Evolutionary conservation across 768 basidiomycete species (phyloP).

Genomic region (Psilocybe tampanensis): DNA sequence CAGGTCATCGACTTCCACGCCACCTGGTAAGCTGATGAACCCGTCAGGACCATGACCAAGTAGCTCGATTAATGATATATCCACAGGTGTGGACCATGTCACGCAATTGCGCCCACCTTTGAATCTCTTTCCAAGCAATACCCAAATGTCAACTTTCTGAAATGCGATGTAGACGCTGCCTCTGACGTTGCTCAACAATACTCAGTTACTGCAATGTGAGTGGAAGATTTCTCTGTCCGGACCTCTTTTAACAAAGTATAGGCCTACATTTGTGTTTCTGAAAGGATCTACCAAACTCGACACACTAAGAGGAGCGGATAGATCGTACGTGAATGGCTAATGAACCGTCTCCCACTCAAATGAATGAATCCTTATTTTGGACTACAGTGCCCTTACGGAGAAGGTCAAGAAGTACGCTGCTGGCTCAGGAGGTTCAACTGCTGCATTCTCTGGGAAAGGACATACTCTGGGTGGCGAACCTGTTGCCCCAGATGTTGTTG

Average conservation of each 20-base stretch:
- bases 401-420: slow-evolving; percentile 57
- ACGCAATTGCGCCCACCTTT: slow-evolving; percentile 76
- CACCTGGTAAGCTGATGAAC: slow-evolving; percentile 54
- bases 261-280: slow-evolving; percentile 86
- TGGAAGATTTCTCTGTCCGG: neutral
- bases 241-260: slow-evolving; percentile 25
- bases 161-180: slow-evolving; percentile 78
- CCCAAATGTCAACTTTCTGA: slow-evolving; percentile 76
- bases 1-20: slow-evolving; percentile 90
- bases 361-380: neutral
- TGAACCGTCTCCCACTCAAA: neutral
- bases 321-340: slow-evolving; percentile 43
- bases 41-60: no score
- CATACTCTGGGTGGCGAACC: slow-evolving; percentile 66
- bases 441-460: slow-evolving; percentile 71
- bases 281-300: slow-evolving; percentile 69
- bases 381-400: slow-evolving; percentile 58
- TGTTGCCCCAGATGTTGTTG: slow-evolving; percentile 34
- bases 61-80: neutral
- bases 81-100: slow-evolving; percentile 83
- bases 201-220: slow-evolving; percentile 73
- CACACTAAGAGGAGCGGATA: slow-evolving; percentile 73
- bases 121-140: slow-evolving; percentile 73
- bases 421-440: slow-evolving; percentile 32
- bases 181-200: slow-evolving; percentile 68